phyloP scores from a whole-genome alignment of 2,329 filamentous ascomycete genomes.

The Sarocladiaceae sp. region DNA sequence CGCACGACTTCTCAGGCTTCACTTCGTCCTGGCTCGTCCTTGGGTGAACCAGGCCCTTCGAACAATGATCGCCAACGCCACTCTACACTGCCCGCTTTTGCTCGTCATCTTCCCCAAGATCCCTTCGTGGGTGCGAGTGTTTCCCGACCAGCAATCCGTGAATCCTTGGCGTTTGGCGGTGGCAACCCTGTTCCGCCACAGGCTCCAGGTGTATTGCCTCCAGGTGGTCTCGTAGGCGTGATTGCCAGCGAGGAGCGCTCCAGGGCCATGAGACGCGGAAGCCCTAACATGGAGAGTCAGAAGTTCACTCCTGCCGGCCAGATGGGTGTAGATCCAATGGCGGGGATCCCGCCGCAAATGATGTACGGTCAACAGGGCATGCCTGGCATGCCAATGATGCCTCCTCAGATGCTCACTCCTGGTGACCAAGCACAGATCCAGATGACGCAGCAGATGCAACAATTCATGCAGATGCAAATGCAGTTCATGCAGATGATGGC shows the following conservation, averaged over 20 bases:
- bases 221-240: conserved; percentile 78
- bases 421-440: conserved; percentile 71
- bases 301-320: conserved; percentile 21
- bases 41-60: conserved; percentile 40
- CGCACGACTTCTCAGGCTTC: conserved; percentile 44
- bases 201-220: conserved; percentile 39
- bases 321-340: conserved; percentile 38
- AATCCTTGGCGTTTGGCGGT: conserved; percentile 65
- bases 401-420: conserved; percentile 42
- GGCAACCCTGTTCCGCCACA: conserved; percentile 37
- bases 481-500: conserved; percentile 86
- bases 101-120: conserved; percentile 73
- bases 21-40: conserved; percentile 48
- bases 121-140: conserved; percentile 77
- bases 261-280: conserved; percentile 70
- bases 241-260: conserved; percentile 81
- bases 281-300: conserved; percentile 58
- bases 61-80: conserved; percentile 22
- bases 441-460: conserved; percentile 76
- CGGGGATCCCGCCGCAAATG: conserved; percentile 39
- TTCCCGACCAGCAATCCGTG: conserved; percentile 64
- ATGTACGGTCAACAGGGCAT: conserved; percentile 31
- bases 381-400: conserved; percentile 31
- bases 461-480: conserved; percentile 93
- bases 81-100: conserved; percentile 68